Evolutionary conservation across 768 basidiomycete genomes (phyloP).

Genomic region (Mycena indigotica): DNA sequence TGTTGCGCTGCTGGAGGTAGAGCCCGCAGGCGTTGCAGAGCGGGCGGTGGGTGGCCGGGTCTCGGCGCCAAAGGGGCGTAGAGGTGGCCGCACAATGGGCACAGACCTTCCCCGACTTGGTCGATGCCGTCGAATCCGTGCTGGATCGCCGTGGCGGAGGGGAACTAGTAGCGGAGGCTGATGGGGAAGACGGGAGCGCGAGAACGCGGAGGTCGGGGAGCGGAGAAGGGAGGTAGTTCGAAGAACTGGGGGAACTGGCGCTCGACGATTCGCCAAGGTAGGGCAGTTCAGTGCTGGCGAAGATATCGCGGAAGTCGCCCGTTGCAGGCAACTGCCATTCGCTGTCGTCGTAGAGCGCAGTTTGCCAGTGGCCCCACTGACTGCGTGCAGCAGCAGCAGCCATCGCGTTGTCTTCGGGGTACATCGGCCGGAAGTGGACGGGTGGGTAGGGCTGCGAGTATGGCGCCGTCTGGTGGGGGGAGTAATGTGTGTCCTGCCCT

Average conservation of each 20-base stretch:
- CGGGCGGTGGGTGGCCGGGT: background rate
- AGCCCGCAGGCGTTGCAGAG: conserved; percentile 14
- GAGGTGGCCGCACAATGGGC: conserved; percentile 4
- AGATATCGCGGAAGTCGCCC: background rate
- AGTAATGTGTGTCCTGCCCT: background rate
- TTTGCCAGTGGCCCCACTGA: background rate
- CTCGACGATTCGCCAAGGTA: background rate
- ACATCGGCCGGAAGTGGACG: background rate
- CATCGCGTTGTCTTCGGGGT: background rate
- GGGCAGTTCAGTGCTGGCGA: background rate
- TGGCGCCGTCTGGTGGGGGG: background rate
- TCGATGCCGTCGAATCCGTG: background rate
- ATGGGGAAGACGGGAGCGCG: background rate
- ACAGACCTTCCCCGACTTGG: conserved; percentile 1
- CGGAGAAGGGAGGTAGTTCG: background rate
- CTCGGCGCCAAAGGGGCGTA: conserved; percentile 6
- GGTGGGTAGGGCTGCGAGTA: background rate
- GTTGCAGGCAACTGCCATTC: background rate
- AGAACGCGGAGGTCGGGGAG: background rate
- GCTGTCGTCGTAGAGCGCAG: background rate
- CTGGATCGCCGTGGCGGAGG: background rate
- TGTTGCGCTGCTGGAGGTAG: conserved; percentile 14
- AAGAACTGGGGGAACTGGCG: background rate
- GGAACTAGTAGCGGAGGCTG: background rate
- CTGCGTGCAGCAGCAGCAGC: background rate